Conservation (phyloP, 306 rosid species). For the Rosa lucieae region DNA sequence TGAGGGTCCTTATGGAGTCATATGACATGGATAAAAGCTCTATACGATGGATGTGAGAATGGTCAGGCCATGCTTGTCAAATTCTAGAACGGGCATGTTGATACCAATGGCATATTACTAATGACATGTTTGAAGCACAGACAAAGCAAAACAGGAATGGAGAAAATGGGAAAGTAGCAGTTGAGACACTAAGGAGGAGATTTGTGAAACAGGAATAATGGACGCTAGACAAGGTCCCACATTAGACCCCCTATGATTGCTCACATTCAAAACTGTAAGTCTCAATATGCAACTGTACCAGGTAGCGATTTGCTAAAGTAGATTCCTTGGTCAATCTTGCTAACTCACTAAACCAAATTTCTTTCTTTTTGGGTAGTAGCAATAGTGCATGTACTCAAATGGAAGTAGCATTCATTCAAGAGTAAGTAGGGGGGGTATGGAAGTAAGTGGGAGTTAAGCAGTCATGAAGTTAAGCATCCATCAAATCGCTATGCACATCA, state of each 20-base stretch:
- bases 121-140: not conserved
- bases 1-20: not conserved
- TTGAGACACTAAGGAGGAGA: not conserved
- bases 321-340: not conserved
- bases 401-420: not conserved
- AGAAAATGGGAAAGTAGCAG: not conserved
- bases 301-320: not conserved
- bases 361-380: not conserved
- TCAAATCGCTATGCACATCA: not conserved
- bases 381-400: not conserved
- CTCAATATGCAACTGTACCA: not conserved
- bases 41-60: not conserved
- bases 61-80: not conserved
- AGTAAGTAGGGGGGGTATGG: not conserved
- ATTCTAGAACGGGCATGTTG: not conserved
- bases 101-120: not conserved
- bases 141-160: not conserved
- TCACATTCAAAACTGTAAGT: not conserved
- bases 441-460: not conserved
- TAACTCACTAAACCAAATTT: not conserved
- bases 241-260: too few relatives aligned
- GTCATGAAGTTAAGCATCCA: not conserved
- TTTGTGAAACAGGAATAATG: too few relatives aligned
- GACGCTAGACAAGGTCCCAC: too few relatives aligned
- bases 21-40: not conserved